Evolutionary conservation across 2,329 filamentous ascomycete species (phyloP).

Genomic region (Claviceps digitariae): DNA sequence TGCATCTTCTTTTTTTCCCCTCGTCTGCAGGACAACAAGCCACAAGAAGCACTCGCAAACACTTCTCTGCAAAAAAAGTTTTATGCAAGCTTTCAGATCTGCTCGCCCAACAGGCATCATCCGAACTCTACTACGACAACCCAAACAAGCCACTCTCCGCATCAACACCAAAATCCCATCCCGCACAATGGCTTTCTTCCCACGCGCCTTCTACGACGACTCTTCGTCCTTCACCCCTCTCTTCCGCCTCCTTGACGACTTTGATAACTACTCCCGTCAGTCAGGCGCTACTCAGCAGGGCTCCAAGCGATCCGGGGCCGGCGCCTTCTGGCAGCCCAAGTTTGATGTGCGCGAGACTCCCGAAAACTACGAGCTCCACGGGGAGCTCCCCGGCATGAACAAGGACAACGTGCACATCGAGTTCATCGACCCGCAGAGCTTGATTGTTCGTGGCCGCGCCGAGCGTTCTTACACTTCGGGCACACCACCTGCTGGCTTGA

Average conservation of each 20-base stretch:
- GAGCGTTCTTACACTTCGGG: slow-evolving; percentile 43
- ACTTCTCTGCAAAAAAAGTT: background rate
- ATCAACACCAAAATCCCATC: slow-evolving; percentile 9
- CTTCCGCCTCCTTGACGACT: slow-evolving; percentile 46
- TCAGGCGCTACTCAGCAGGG: slow-evolving; percentile 7
- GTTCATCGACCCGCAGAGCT: slow-evolving; percentile 57
- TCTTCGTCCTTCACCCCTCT: slow-evolving; percentile 36
- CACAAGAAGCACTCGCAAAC: background rate
- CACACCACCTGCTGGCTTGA: slow-evolving; percentile 27
- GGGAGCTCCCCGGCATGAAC: slow-evolving; percentile 59
- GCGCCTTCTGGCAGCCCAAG: slow-evolving; percentile 48
- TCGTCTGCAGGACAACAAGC: background rate
- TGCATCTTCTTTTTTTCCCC: no score
- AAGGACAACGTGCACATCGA: slow-evolving; percentile 61
- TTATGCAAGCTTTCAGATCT: slow-evolving; percentile 14
- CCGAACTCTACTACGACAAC: slow-evolving; percentile 12
- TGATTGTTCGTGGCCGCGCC: slow-evolving; percentile 52
- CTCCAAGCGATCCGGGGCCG: slow-evolving; percentile 4
- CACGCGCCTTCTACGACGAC: slow-evolving; percentile 36
- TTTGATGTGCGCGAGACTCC: slow-evolving; percentile 60
- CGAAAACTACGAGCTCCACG: slow-evolving; percentile 56
- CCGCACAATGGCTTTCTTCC: slow-evolving; percentile 47
- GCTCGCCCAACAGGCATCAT: slow-evolving; percentile 13
- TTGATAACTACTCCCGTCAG: slow-evolving; percentile 35
- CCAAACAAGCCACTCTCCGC: slow-evolving; percentile 11